Evolutionary conservation across 106 monocot species (phyloP), one percentile per base, ranked within the genome.

Genomic region (Apostasia ramifera): DNA sequence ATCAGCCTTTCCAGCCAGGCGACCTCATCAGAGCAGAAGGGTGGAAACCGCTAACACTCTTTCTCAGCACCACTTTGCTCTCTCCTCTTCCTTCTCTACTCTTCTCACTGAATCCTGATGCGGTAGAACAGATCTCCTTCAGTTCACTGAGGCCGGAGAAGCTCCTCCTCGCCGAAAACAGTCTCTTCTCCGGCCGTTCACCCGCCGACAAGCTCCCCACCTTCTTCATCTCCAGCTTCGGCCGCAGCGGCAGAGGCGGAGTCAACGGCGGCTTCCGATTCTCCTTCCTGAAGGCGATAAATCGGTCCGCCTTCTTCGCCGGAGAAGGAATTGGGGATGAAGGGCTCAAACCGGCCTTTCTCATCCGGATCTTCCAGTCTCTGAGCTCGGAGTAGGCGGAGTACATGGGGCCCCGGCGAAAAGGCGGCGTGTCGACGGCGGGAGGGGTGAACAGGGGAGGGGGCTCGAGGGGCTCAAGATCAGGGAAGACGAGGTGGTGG

Each of bases 241-340:
- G 65, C 48, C 47, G 26, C 65, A 65, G 8, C 3, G 45, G 64
- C 7, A 48, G 65, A 15, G 65, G 65, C 3, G 65, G 47, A 49
- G 65, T 65, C 47, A 48, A 8, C 65, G 65, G 9, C 8, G 65
- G 65, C 48, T 65, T 65, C 65, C 49, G n/a, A 26, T 65, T 65
- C 65, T 65, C 65, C 48, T 65, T 65, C 48, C 65, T 47, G 48
- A 38, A 63, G 13, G 62, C 8, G 44, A 44, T 63, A 12, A 4
- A 44, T 9, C 42, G 62, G 42, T 63, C 62, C 12, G 65, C 11
- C 48, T 37, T 48, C 65, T 38, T 65, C 12, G 7, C 47, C 47
- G 65, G 65, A 15, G 48, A 49, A 12, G 65, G 65, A 65, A 37
- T 14, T 44, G 62, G 62, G 1, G 62, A 38, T 13, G 62, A 62